phyloP scores from a whole-genome alignment of 371 early-diverging fungal genomes.

The Mortierella sp. region DNA sequence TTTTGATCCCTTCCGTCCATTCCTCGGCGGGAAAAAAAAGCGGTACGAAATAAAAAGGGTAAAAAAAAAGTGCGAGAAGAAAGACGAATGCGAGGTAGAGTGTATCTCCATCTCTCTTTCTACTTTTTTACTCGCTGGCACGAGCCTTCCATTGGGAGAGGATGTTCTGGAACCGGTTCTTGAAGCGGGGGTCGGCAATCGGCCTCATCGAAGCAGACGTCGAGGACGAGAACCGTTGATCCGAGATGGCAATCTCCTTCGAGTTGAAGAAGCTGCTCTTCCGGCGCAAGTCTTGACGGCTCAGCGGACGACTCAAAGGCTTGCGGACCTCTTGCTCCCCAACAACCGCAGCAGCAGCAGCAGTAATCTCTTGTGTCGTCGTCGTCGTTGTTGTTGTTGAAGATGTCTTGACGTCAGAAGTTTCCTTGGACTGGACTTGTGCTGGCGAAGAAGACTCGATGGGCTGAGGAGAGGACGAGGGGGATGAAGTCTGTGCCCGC shows the following conservation, averaged over 20 bases:
- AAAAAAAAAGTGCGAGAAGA: background rate
- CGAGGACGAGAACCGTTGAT: constrained; percentile 34
- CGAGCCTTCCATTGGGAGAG: constrained; percentile 48
- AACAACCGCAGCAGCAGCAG: background rate
- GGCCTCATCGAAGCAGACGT: constrained; percentile 32
- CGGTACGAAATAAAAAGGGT: no score
- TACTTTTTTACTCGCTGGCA: background rate
- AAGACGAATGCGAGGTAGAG: background rate
- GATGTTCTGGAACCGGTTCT: constrained; percentile 46
- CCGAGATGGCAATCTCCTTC: constrained; percentile 38
- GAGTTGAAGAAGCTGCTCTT: constrained; percentile 56
- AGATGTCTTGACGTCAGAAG: no score
- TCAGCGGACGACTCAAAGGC: constrained; percentile 31
- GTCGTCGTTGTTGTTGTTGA: no score
- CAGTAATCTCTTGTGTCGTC: background rate
- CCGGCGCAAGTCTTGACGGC: constrained; percentile 45
- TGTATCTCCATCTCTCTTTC: background rate
- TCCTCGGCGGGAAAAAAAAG: background rate
- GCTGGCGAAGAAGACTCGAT: background rate
- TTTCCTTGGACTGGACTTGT: background rate
- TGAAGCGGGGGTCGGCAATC: constrained; percentile 44
- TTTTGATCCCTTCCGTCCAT: constrained; percentile 5
- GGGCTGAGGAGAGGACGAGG: background rate
- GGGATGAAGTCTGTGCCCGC: background rate
- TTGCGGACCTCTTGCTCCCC: constrained; percentile 16